phyloP scores from a whole-genome alignment of 768 basidiomycete genomes.

The Tephrocybe rancida region DNA sequence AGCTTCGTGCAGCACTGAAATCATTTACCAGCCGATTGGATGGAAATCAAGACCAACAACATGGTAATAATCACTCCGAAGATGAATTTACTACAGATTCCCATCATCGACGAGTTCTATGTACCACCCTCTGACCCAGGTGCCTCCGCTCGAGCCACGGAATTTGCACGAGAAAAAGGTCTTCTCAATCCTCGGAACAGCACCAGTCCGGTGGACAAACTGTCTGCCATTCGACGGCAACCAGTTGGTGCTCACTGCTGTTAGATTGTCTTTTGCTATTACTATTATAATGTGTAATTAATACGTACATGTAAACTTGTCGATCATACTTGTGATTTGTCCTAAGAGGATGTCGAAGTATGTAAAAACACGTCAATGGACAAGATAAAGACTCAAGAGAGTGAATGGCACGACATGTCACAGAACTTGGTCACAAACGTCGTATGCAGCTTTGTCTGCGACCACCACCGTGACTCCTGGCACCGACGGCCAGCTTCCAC shows the following conservation, averaged over 20 bases:
- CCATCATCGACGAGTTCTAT: constrained; percentile 92
- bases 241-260: constrained; percentile 19
- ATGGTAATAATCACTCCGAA: constrained; percentile 95
- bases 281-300: constrained; percentile 1
- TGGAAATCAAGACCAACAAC: constrained; percentile 97
- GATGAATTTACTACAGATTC: constrained; percentile 94
- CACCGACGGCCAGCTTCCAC: not conserved
- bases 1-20: not conserved
- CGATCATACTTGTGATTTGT: not conserved
- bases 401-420: constrained; percentile 5
- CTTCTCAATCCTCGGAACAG: constrained; percentile 62
- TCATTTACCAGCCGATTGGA: constrained; percentile 83
- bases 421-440: not conserved
- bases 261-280: not conserved
- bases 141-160: constrained; percentile 65
- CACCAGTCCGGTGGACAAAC: constrained; percentile 25
- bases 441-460: not conserved
- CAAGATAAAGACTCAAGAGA: too few relatives aligned
- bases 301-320: not conserved
- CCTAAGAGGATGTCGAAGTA: not conserved
- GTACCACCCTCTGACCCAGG: constrained; percentile 86
- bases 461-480: not conserved
- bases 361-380: too few relatives aligned
- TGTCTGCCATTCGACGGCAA: constrained; percentile 12
- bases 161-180: constrained; percentile 90